A percentile compares a stretch with the other conserved stretches of the same genome.
Conservation (phyloP, 1,139 yeast genomes). For the Geotrichum restrictum region DNA sequence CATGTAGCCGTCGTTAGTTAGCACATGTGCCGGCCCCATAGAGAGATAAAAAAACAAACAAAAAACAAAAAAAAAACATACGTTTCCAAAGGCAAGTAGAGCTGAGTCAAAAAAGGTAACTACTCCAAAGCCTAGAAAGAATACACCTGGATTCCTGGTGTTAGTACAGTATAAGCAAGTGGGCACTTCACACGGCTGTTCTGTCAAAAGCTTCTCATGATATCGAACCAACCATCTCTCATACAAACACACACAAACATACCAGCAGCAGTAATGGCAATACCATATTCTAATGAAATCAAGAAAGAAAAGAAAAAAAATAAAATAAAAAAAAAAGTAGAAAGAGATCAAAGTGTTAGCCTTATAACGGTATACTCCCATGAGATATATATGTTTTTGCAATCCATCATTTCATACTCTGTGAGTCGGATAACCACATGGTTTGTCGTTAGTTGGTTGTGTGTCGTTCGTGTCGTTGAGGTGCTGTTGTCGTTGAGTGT, state of each 20-base stretch:
- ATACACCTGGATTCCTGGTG: conserved; percentile 39
- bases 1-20: no score
- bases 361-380: no score
- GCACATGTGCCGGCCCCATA: no score
- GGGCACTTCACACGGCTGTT: not conserved
- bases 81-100: conserved; percentile 82
- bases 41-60: not conserved
- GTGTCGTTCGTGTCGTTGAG: no score
- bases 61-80: conserved; percentile 29
- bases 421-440: conserved; percentile 79
- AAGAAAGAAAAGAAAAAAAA: conserved; percentile 8
- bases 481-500: not conserved
- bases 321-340: no score
- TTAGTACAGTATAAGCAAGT: no score
- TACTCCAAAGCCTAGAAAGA: conserved; percentile 77
- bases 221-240: no score
- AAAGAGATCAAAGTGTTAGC: no score
- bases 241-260: conserved; percentile 1
- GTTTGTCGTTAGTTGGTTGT: conserved; percentile 1
- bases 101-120: conserved; percentile 86
- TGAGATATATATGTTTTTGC: no score
- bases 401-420: conserved; percentile 54
- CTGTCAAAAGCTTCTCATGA: no score
- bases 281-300: conserved; percentile 68
- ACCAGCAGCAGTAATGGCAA: conserved; percentile 87